Evolutionary conservation across 148 eudicot genomes (phyloP).

Genomic region (Persicaria maculosa): DNA sequence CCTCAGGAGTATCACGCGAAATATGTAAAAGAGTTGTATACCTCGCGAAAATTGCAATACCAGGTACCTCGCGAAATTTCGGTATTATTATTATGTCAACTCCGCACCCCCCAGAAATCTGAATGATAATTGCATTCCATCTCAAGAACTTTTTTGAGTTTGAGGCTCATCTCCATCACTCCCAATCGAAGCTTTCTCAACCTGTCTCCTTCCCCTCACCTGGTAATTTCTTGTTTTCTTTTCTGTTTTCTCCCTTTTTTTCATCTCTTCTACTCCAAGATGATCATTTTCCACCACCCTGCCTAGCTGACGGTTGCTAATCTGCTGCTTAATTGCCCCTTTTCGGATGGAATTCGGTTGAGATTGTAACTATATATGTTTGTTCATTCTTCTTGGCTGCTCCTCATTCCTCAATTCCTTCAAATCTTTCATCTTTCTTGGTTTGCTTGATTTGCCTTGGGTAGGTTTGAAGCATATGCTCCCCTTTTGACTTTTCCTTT

Average conservation of each 20-base stretch:
- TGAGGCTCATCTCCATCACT: not conserved
- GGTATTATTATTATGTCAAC: not conserved
- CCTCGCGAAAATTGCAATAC: no score
- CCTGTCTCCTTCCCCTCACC: not conserved
- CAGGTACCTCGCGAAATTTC: no score
- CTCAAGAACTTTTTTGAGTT: not conserved
- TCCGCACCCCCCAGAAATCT: not conserved
- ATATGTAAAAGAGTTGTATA: no score
- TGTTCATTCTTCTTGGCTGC: not conserved
- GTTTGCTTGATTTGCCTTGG: not conserved
- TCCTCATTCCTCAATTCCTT: not conserved
- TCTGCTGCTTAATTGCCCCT: not conserved
- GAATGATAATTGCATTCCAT: not conserved
- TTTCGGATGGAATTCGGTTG: not conserved
- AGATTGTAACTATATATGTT: not conserved
- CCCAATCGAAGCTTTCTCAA: not conserved
- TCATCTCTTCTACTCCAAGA: not conserved
- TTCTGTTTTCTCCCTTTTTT: not conserved
- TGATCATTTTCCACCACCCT: not conserved
- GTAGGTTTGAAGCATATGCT: not conserved
- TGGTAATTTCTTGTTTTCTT: conserved; percentile 6
- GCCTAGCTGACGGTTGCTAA: not conserved
- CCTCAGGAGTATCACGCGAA: no score
- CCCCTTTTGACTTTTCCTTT: no score
- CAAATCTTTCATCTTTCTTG: no score